Base-by-base conservation (phyloP, 768 basidiomycete species). In the Podaxis carcinomalis region DNA sequence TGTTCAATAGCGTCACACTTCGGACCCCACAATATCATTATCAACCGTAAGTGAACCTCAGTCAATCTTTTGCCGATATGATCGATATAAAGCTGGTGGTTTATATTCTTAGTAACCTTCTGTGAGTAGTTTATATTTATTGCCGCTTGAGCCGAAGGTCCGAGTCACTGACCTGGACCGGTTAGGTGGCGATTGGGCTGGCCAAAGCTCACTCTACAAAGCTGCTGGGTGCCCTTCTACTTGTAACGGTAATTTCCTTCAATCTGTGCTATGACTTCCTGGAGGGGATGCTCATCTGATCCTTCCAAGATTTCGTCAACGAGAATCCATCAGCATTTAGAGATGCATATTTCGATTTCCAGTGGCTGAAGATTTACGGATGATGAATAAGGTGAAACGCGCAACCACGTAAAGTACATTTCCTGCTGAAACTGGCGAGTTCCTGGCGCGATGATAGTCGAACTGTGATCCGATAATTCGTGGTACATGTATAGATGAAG, bases 261-360 rank as follows among this genome's bases (percentile, higher is more conserved):
- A 23, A 49, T 49, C 47, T 27, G 9, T 11, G 9, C 2, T 21
- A 16, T 9, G 46, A 40, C 10, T 27, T 39, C 11, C 28, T 36
- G 21, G 13, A 19, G 51, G 27, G 47, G 9, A 1, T 25, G n/a
- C 51, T 58, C 11, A 61, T 46, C 16, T 37, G 5, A 25, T 47
- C 14, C 14, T 9, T 44, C 44, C 16, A 61, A 88, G 86, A 83
- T 63, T 88, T 75, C 64, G 87, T 89, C 65, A 79, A 84, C 74
- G 80, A 81, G 62, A 86, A 89, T 66, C 90, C 90, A 1, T 70
- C 72, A 2, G 86, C 85, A 10, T 92, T 92, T 73, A 64, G 65
- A 9, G 75, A 88, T 35, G 88, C 91, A 0, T 91, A 85, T 76
- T 92, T 89, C 74, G 83, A 89, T 47, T 80, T 93, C 69, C 78